Base-by-base conservation (phyloP, 1,284 basidiomycete species). In the Fistulina hepatica region DNA sequence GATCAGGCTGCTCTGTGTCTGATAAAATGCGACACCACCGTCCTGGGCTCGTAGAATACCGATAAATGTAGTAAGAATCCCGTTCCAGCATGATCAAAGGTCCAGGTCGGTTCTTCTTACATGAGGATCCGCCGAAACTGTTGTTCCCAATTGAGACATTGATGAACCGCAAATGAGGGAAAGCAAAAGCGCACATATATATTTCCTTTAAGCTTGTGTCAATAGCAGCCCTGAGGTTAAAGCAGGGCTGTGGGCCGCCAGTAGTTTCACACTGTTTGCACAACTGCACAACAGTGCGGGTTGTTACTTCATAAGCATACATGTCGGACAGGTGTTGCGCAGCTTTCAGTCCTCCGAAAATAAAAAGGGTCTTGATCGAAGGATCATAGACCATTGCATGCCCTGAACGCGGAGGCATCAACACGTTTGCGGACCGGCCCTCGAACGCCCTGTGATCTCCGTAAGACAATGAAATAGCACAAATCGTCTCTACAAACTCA, bases 351-450 rank as follows among this genome's bases (percentile, higher is more conserved):
- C 83, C 82, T 10, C 73, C 79, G 45, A 85, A 77, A 33, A 85
- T 74, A 53, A 71, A 77, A 7, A 85, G 61, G 1, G 64, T 71
- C 33, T 68, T 69, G 1, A 67, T 58, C 10, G 50, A 53, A 2
- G 74, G 63, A 42, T 85, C 82, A 19, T 83, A 61, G 1, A 84
- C 69, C 82, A 85, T 85, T 1, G 79, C 81, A 55, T 86, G 82
- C 76, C 77, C 81, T 44, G 67, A 81, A 20, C 81, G 76, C 10
- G 74, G 61, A 20, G 73, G 64, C 21, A 80, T 71, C 27, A 55
- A 45, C 2, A 54, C 37, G 20, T 52, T 48, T 44, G 63, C 60
- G 24, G 61, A 46, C 21, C 56, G 56, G 44, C 62, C 67, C 33
- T 17, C 24, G 15, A 26, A 22, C 30, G 26, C 19, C 28, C 13